phyloP scores from a whole-genome alignment of 306 rosid species.

The Fragaria vesca region DNA sequence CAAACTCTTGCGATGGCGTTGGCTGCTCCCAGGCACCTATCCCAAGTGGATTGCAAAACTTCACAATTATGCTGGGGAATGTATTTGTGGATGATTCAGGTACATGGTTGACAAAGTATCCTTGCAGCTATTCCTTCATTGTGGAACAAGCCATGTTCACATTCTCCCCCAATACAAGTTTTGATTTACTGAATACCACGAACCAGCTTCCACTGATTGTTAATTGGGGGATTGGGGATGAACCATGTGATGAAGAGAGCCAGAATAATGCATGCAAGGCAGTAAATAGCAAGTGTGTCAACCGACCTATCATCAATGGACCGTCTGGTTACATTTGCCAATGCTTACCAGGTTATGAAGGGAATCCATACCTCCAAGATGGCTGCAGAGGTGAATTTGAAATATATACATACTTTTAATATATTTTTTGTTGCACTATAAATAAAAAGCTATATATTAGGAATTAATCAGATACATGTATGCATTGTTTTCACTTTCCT shows the following conservation, averaged over 20 bases:
- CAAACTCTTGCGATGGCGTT: constrained; percentile 13
- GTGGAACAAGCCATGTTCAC: constrained; percentile 5
- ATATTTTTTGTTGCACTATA: background rate
- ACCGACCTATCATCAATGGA: background rate
- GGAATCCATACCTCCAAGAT: constrained; percentile 24
- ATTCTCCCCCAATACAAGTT: background rate
- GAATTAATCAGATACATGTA: background rate
- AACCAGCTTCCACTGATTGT: background rate
- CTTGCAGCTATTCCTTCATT: background rate
- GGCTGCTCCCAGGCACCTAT: constrained; percentile 1
- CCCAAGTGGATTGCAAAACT: constrained; percentile 7
- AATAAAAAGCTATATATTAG: background rate
- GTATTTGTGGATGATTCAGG: background rate
- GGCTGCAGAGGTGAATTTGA: constrained; percentile 27
- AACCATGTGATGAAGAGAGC: background rate
- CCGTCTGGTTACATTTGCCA: constrained; percentile 24
- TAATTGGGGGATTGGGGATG: constrained; percentile 20
- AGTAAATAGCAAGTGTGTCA: constrained; percentile 7
- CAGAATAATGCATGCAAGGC: background rate
- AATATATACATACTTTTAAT: background rate
- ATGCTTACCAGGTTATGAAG: constrained; percentile 21
- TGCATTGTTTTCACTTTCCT: background rate
- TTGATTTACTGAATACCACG: background rate
- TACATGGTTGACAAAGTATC: constrained; percentile 15
- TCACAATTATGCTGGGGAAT: background rate